Conservation (phyloP, 805 yeast species). For the Zygosaccharomyces gambellarensis region DNA sequence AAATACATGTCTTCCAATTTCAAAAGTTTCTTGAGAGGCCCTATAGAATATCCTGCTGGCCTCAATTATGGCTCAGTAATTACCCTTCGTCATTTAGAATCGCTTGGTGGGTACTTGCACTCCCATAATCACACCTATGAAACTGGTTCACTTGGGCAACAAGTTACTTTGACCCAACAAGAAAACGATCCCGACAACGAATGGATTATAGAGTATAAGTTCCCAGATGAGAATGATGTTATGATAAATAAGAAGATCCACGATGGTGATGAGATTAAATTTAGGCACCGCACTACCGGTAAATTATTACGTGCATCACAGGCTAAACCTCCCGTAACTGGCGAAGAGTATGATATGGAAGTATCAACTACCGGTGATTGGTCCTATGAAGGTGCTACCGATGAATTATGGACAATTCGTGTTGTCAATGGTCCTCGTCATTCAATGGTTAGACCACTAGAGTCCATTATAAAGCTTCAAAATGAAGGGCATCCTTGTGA, state of each 20-base stretch:
- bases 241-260: conserved; percentile 35
- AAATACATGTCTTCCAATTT: conserved; percentile 60
- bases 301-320: conserved; percentile 63
- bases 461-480: conserved; percentile 62
- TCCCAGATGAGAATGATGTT: conserved; percentile 17
- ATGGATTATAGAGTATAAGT: conserved; percentile 59
- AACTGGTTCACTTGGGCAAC: conserved; percentile 68
- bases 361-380: conserved; percentile 67
- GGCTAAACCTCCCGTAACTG: conserved; percentile 79
- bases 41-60: conserved; percentile 47
- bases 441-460: conserved; percentile 47
- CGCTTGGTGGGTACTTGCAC: conserved; percentile 74
- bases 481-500: conserved; percentile 67
- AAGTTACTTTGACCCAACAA: conserved; percentile 66
- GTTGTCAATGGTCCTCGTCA: conserved; percentile 39
- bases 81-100: conserved; percentile 62
- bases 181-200: conserved; percentile 58
- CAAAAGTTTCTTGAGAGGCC: conserved; percentile 50
- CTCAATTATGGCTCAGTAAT: conserved; percentile 70
- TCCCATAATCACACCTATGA: conserved; percentile 64
- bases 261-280: conserved; percentile 53
- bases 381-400: conserved; percentile 58
- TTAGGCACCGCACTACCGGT: conserved; percentile 68
- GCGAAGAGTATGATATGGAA: conserved; percentile 84
- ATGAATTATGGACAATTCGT: conserved; percentile 65